Evolutionary conservation across 805 yeast genomes (phyloP).

Genomic region (Pichia scutulata): DNA sequence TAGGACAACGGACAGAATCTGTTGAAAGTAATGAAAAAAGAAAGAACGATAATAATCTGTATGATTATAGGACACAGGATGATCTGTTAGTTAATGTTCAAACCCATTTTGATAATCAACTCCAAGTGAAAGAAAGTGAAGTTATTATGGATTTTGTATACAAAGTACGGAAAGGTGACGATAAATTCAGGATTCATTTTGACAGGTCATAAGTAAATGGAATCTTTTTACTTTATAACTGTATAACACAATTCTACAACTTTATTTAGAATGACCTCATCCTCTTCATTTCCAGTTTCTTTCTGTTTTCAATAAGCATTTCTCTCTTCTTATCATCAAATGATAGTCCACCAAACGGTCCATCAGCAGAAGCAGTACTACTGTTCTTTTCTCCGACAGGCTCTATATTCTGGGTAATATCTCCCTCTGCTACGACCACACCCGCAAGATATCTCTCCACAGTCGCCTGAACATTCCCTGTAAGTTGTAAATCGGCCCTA

Average conservation of each 20-base stretch:
- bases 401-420: conserved; percentile 35
- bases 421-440: conserved; percentile 29
- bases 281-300: conserved; percentile 35
- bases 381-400: background rate
- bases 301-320: conserved; percentile 56
- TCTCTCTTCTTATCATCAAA: conserved; percentile 44
- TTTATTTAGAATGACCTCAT: conserved; percentile 1
- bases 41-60: conserved; percentile 20
- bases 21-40: conserved; percentile 22
- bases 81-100: conserved; percentile 25
- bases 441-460: conserved; percentile 59
- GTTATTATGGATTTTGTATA: conserved; percentile 83
- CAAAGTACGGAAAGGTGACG: conserved; percentile 63
- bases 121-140: conserved; percentile 70
- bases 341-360: conserved; percentile 34
- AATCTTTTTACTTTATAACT: conserved; percentile 1
- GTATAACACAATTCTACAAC: background rate
- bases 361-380: conserved; percentile 13
- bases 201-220: conserved; percentile 20
- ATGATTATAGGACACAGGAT: conserved; percentile 25
- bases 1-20: conserved; percentile 62
- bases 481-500: conserved; percentile 58
- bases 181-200: conserved; percentile 33
- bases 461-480: conserved; percentile 78
- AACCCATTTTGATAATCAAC: conserved; percentile 50